Base-by-base conservation (phyloP, 2,329 filamentous ascomycete genomes). In the Graphiopsis chlorocephala region DNA sequence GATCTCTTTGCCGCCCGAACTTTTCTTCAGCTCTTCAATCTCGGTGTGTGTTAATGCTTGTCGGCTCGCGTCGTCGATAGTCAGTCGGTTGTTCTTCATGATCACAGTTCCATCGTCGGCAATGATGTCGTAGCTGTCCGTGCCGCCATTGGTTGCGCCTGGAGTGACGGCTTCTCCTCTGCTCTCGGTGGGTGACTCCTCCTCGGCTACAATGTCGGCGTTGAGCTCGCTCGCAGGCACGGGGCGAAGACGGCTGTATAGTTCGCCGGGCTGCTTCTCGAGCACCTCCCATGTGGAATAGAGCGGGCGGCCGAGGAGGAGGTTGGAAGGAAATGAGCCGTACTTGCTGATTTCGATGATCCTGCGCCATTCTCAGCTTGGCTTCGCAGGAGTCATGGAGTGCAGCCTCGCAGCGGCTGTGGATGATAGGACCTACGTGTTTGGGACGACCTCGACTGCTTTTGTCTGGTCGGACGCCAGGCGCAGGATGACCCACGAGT, bases 271-370 rank as follows among this genome's bases (percentile, higher is more conserved):
- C 28, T 82, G 78, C 72, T 85, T 87, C 72, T 97, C 92, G 68
- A 90, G 85, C 2, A 98, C 84, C 77, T 98, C 94, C 79, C 92
- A 99, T 0, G 93, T 98, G 66, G 96, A 82, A 80, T 97, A 87
- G 75, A 92, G 97, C 0, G 95, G 95, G 8, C 95, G 89, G n/a
- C 92, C 90, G 68, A 99, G 86, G 53, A 99, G 87, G 33, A 95
- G 85, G 75, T 98, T 97, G 61, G 91, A 88, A 17, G 92, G 90
- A 75, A 99, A 97, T 1, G 88, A 87, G 68, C 95, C 95, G 76
- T 95, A 96, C 85, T 97, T 98, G 64, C 93, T 93, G 35, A 98
- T 83, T 1, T 91, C 92, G 69, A 98, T 90, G 52, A 87, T 91
- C 47, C 93, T 97, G 70, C 71, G 45, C 66, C 65, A 72, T 70